phyloP scores from a whole-genome alignment of 2,329 filamentous ascomycete genomes.

The Trichophaea hybrida region DNA sequence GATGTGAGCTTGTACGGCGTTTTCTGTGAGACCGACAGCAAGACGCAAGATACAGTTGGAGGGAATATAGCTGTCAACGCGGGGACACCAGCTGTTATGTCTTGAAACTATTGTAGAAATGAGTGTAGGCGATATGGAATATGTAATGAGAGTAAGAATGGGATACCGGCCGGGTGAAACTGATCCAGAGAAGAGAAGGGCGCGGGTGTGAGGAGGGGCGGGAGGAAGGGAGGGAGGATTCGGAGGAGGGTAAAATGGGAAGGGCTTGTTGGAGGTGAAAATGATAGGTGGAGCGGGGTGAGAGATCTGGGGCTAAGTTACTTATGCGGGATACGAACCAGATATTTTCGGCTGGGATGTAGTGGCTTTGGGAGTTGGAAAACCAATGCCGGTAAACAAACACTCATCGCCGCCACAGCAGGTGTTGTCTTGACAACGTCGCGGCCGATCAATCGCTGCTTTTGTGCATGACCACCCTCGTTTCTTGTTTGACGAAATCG shows the following conservation, averaged over 20 bases:
- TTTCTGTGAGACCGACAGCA: background rate
- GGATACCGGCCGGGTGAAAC: slow-evolving; percentile 17
- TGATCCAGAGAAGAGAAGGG: slow-evolving; percentile 19
- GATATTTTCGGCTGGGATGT: background rate
- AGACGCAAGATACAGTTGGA: background rate
- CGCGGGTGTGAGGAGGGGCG: slow-evolving; percentile 20
- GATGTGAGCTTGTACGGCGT: background rate
- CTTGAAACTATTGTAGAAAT: no score
- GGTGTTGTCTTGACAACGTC: background rate
- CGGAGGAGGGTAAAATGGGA: slow-evolving; percentile 12
- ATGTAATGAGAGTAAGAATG: slow-evolving; percentile 15
- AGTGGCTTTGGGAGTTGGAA: background rate
- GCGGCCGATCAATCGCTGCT: background rate
- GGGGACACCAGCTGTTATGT: no score
- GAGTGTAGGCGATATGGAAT: no score
- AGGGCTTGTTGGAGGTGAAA: slow-evolving; percentile 20
- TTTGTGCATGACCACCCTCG: background rate
- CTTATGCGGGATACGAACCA: background rate
- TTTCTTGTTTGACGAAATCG: background rate
- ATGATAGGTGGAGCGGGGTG: background rate
- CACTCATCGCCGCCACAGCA: background rate
- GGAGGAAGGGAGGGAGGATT: background rate
- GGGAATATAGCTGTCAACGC: no score
- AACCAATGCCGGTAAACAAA: background rate
- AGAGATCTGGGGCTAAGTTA: background rate